Evolutionary conservation across 2,329 filamentous ascomycete genomes (phyloP).

Genomic region (Zymoseptoria ardabiliae): DNA sequence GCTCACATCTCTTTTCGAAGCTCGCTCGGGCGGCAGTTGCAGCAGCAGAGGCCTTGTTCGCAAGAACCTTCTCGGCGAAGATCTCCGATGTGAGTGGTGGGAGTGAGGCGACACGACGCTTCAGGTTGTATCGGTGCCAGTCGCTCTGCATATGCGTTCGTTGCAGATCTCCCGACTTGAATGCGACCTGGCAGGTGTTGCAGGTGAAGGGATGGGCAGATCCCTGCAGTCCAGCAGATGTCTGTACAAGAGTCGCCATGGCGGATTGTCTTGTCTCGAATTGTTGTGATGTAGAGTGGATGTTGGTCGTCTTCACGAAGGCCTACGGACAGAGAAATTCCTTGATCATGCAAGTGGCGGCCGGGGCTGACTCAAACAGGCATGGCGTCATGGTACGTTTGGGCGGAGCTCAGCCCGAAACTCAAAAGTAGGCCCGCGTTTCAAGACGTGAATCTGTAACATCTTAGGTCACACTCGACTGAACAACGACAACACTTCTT

Average conservation of each 20-base stretch:
- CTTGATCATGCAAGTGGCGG: not conserved
- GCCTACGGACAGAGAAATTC: not conserved
- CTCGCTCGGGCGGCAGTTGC: conserved; percentile 82
- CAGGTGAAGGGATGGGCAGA: conserved; percentile 85
- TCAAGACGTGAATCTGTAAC: not conserved
- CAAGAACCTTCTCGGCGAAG: conserved; percentile 92
- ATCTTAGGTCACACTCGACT: not conserved
- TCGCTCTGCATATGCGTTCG: conserved; percentile 95
- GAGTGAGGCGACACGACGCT: conserved; percentile 82
- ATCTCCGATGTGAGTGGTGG: conserved; percentile 86
- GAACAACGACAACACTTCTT: not conserved
- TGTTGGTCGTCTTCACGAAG: not conserved
- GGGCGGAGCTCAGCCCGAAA: not conserved
- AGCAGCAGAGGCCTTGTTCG: conserved; percentile 75
- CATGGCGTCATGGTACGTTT: not conserved
- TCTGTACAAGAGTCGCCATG: conserved; percentile 16
- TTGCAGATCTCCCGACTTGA: conserved; percentile 87
- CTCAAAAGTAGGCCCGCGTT: not conserved
- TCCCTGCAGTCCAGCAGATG: conserved; percentile 11
- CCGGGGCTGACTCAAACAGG: not conserved
- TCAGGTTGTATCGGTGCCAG: conserved; percentile 85
- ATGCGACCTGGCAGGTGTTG: conserved; percentile 96
- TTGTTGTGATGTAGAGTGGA: not conserved
- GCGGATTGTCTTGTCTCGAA: not conserved
- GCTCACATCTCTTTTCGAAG: conserved; percentile 74